phyloP scores from a whole-genome alignment of 768 basidiomycete genomes.

The Leccinum obscurum region DNA sequence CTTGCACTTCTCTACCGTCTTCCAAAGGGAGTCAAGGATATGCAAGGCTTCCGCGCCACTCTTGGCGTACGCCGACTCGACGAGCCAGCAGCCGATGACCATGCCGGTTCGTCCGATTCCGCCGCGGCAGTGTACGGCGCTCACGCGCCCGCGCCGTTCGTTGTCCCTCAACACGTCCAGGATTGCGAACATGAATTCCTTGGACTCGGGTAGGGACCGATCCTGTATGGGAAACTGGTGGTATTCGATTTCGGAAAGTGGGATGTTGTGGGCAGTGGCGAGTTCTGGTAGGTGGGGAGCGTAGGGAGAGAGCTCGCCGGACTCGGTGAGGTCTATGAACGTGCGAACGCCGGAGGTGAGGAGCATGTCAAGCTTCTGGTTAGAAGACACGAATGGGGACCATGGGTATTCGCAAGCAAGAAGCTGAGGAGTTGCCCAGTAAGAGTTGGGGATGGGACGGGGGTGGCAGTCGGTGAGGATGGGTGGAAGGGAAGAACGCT shows the following conservation, averaged over 20 bases:
- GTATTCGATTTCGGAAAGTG: constrained; percentile 60
- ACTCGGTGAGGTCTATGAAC: constrained; percentile 83
- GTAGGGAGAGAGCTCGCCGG: constrained; percentile 73
- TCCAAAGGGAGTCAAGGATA: constrained; percentile 70
- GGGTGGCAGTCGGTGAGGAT: constrained; percentile 20
- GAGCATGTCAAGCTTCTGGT: constrained; percentile 73
- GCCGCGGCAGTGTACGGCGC: constrained; percentile 79
- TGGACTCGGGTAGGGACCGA: constrained; percentile 61
- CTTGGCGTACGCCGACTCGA: constrained; percentile 60
- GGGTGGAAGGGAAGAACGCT: constrained; percentile 21
- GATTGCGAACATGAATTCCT: constrained; percentile 58
- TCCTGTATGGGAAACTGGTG: constrained; percentile 80
- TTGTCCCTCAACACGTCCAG: constrained; percentile 62
- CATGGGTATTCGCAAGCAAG: constrained; percentile 85
- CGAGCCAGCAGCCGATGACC: constrained; percentile 75
- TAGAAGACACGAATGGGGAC: constrained; percentile 52
- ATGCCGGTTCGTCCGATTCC: constrained; percentile 71
- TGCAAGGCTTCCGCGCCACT: constrained; percentile 64
- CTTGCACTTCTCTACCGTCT: constrained; percentile 73
- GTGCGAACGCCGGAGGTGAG: constrained; percentile 73
- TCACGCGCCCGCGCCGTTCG: constrained; percentile 54
- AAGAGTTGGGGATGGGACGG: constrained; percentile 80
- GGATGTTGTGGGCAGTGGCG: constrained; percentile 56
- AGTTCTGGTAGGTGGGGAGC: constrained; percentile 52
- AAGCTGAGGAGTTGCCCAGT: constrained; percentile 75